Evolutionary conservation across 345 rosid species (phyloP), one percentile per base, ranked within the genome.

Genomic region (Eucalyptus lansdowneana): DNA sequence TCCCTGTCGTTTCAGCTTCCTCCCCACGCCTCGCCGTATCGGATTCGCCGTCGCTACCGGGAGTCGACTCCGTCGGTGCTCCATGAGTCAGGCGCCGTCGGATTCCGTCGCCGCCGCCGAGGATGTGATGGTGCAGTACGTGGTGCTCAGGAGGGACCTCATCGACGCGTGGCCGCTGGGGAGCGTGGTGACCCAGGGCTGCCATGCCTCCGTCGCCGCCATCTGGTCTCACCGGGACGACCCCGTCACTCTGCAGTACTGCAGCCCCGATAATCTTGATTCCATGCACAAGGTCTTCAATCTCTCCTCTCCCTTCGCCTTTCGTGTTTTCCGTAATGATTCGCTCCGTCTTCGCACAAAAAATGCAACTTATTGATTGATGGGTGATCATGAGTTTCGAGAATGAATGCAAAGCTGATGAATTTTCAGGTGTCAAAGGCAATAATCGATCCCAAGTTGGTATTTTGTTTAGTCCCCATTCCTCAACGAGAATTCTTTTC

Each of bases 131-230:
- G 94, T 97, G 21, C 98, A 97, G 91, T 97, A 96, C 86, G 96
- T 97, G 89, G 98, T 97, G 90, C 95, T 96, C 44, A 93, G 98
- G 90, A 67, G 99, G 89, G 99, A 98, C 90, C 93, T 98, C n/a
- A 95, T 98, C 50, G 98, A 97, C 89, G 91, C 94, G 67, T 97
- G 99, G 99, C 98, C 99, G 53, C 92, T 93, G 89, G 99, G 98
- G 67, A 98, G 99, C 94, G 94, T 98, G 83, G 96, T 98, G 10
- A 96, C 99, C 3, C 99, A 98, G 90, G 99, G 99, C 14, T 98
- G 99, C 89, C 99, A 98, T 90, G 98, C 99, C 88, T 94, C 99
- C 19, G 97, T 97, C 24, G 89, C 94, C 14, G 99, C 98, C 86
- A 93, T 97, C 80, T 96, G 99, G 98, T 90, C 90, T 49, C 91